These are phyloP conservation scores for Pythium monospermum DNA, from an alignment of 352 stramenopile species.

Conservation along the genomic window DNA sequence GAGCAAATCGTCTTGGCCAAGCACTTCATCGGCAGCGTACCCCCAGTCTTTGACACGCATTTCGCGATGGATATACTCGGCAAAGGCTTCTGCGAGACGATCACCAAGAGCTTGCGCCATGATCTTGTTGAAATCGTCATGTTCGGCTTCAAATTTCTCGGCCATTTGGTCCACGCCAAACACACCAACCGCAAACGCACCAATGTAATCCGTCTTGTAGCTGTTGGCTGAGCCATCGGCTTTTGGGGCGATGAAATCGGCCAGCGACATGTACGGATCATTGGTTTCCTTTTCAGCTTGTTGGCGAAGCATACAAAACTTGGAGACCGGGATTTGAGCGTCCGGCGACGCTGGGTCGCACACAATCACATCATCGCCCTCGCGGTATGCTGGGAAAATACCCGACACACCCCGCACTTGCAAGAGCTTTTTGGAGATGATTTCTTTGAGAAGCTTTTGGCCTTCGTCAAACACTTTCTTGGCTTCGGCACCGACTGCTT, in stretches of 20 bases:
- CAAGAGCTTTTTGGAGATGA: conserved; percentile 92
- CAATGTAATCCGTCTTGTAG: conserved; percentile 77
- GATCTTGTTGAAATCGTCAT: conserved; percentile 99
- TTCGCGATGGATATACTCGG: conserved; percentile 95
- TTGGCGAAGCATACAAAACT: conserved; percentile 96
- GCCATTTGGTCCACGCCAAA: conserved; percentile 94
- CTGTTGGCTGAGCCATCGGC: not conserved
- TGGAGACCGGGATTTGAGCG: conserved; percentile 74
- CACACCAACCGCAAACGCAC: conserved; percentile 94
- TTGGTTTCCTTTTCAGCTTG: conserved; percentile 96
- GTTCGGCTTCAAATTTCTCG: conserved; percentile 88
- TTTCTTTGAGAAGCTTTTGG: conserved; percentile 91
- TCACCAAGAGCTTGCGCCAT: conserved; percentile 90
- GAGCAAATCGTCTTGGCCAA: conserved; percentile 91
- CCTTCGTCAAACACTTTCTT: conserved; percentile 97
- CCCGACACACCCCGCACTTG: conserved; percentile 90
- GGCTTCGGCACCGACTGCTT: conserved; percentile 91
- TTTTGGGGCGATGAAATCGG: conserved; percentile 91
- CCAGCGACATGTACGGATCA: conserved; percentile 93
- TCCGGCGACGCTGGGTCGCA: conserved; percentile 83
- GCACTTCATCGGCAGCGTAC: conserved; percentile 90
- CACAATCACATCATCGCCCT: conserved; percentile 94
- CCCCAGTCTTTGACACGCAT: conserved; percentile 96
- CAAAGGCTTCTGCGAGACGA: conserved; percentile 88
- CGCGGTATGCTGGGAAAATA: conserved; percentile 92